Conservation (phyloP, 164 flowering plant species). For the Nelumbo lutea region DNA sequence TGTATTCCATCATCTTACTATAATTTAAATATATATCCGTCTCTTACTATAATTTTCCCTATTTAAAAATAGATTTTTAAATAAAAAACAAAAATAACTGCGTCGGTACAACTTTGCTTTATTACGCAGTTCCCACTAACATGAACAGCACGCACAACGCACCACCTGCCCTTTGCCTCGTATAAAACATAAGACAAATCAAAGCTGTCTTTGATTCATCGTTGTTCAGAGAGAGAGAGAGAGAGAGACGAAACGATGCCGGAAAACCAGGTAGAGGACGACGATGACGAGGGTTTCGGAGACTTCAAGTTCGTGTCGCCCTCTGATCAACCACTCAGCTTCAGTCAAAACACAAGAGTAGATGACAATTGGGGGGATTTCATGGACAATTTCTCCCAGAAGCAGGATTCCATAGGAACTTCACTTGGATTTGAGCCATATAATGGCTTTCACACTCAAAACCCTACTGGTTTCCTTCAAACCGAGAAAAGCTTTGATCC, state of each 20-base stretch:
- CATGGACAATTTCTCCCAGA: conserved; percentile 24
- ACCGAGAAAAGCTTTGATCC: conserved; percentile 16
- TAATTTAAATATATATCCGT: too few species aligned
- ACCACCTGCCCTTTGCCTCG: too few species aligned
- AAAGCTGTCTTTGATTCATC: too few species aligned
- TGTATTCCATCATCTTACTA: too few species aligned
- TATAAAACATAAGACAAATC: too few species aligned
- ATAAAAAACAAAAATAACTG: too few species aligned
- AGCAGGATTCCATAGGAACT: conserved; percentile 7
- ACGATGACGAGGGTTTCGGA: conserved; percentile 57
- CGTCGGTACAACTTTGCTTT: too few species aligned
- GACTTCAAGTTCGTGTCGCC: conserved; percentile 57
- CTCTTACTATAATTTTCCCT: too few species aligned
- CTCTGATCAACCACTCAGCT: conserved; percentile 3
- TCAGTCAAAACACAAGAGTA: conserved; percentile 1
- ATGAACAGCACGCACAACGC: too few species aligned
- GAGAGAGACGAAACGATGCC: conserved; percentile 29
- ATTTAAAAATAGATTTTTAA: too few species aligned
- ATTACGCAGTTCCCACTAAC: too few species aligned
- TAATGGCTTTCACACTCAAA: conserved; percentile 7
- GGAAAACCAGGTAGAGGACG: conserved; percentile 35
- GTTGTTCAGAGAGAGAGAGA: not conserved
- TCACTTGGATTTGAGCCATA: conserved; percentile 11
- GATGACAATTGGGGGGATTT: conserved; percentile 83
- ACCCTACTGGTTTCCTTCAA: conserved; percentile 2